Evolutionary conservation across 78 protist genomes (phyloP), one percentile per base, ranked within the genome.

Genomic region (Parvularia atlantis): DNA sequence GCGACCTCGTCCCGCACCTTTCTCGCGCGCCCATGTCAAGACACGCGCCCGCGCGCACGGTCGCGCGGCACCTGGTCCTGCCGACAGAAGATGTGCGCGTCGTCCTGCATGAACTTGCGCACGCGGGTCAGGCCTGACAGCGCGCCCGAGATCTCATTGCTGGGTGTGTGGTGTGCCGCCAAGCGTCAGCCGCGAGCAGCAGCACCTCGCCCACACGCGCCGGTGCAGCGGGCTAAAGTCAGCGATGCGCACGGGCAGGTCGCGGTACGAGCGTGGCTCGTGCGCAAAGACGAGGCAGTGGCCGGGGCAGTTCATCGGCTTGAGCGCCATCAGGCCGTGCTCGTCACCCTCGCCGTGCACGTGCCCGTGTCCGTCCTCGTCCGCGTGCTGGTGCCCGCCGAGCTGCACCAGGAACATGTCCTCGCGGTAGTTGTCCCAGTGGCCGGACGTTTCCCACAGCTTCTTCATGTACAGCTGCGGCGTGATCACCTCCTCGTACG

Each of bases 301-400:
- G n/a, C 92, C 97, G 3, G 99, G 99, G 92, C 99, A 98, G 82
- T 98, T 98, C 99, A 98, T 98, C 52, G 99, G 99, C 89, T 95
- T 96, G 71, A 98, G 73, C 30, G 85, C 92, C 71, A 59, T 41
- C 19, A 63, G 59, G n/a, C n/a, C n/a, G n/a, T n/a, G n/a, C n/a
- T n/a, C n/a, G 0, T 63, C 56, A 19, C 22, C 58, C 35, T 20
- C 14, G 75, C 36, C 44, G 31, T 22, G 10, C 24, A 11, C 30
- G 5, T 14, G 19, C 16, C 60, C 13, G 43, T 50, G 11, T 50
- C 41, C 10, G 24, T 22, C 6, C 31, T 39, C 41, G 57, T 10
- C 57, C 5, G 59, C 60, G 5, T 14, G 64, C 11, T 43, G 48
- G 5, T 39, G 17, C 20, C 48, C 44, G 4, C 46, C 66, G 66